Conservation (phyloP, 2,329 filamentous ascomycete genomes). For the Colletotrichum sidae region DNA sequence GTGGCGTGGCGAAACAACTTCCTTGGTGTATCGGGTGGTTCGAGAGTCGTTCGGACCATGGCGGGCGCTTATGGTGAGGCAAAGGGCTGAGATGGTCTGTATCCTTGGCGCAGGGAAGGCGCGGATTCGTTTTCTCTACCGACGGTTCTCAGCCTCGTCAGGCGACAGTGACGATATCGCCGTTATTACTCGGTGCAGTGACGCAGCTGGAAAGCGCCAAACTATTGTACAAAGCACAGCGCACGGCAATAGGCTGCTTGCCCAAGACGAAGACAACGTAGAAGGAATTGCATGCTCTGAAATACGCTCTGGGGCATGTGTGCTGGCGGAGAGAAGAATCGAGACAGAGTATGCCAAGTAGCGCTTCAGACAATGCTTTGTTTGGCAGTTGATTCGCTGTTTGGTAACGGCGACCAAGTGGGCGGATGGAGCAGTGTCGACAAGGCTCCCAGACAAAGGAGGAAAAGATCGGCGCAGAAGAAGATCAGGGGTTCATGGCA, state of each 20-base stretch:
- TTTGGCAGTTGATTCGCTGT: slow-evolving; percentile 22
- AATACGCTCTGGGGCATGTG: too few relatives aligned
- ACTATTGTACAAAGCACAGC: too few relatives aligned
- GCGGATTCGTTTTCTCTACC: slow-evolving; percentile 1
- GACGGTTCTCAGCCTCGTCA: slow-evolving; percentile 10
- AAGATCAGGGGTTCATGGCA: slow-evolving; percentile 1
- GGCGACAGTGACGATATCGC: slow-evolving; percentile 5
- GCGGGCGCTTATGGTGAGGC: background rate
- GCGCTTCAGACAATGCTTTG: slow-evolving; percentile 26
- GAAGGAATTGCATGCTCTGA: too few relatives aligned
- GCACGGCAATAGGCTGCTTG: too few relatives aligned
- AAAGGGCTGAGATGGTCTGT: slow-evolving; percentile 1
- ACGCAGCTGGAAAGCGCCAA: too few relatives aligned
- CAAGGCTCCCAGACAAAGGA: slow-evolving; percentile 27
- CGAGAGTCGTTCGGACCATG: too few relatives aligned
- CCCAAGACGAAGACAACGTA: too few relatives aligned
- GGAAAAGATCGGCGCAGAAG: slow-evolving; percentile 32
- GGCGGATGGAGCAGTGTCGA: slow-evolving; percentile 10
- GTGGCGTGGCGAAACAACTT: too few relatives aligned
- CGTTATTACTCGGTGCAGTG: too few relatives aligned
- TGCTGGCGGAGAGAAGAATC: background rate
- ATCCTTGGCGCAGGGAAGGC: background rate
- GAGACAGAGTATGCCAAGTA: slow-evolving; percentile 4
- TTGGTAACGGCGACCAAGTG: slow-evolving; percentile 27
- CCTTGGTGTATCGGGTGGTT: too few relatives aligned